These are phyloP conservation scores for Gamarada debralockiae DNA, from an alignment of 495 filamentous ascomycete species.

Conservation along the genomic window DNA sequence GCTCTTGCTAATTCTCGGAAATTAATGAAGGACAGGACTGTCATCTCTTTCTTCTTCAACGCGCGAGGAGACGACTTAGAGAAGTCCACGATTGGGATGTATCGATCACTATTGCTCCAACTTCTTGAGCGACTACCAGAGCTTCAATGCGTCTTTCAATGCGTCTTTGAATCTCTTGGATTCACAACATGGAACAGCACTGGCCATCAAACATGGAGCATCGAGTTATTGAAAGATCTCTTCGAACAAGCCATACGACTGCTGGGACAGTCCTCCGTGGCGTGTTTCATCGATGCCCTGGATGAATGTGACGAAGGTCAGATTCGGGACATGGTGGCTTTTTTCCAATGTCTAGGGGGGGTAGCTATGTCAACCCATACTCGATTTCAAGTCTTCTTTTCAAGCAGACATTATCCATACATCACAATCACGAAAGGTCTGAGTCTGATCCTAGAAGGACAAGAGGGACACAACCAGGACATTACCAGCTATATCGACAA, in stretches of 20 bases:
- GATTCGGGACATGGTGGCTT: slow-evolving; percentile 19
- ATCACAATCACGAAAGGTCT: slow-evolving; percentile 20
- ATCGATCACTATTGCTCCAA: slow-evolving; percentile 34
- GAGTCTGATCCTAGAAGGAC: slow-evolving; percentile 22
- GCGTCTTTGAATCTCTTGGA: slow-evolving; percentile 4
- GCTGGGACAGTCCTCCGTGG: slow-evolving; percentile 13
- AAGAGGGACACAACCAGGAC: slow-evolving; percentile 21
- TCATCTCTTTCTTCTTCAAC: slow-evolving; percentile 35
- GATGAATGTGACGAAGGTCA: slow-evolving; percentile 30
- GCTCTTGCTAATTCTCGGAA: background rate
- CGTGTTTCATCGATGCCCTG: slow-evolving; percentile 28
- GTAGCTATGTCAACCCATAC: slow-evolving; percentile 10
- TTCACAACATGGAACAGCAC: slow-evolving; percentile 6
- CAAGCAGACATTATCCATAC: slow-evolving; percentile 33
- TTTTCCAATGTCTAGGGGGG: slow-evolving; percentile 17
- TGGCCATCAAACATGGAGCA: slow-evolving; percentile 17
- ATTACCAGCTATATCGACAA: slow-evolving; percentile 25
- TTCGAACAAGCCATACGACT: slow-evolving; percentile 4
- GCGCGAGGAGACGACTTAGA: slow-evolving; percentile 30
- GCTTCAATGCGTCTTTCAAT: slow-evolving; percentile 1
- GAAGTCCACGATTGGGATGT: slow-evolving; percentile 28
- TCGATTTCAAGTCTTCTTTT: slow-evolving; percentile 28
- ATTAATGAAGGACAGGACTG: slow-evolving; percentile 2
- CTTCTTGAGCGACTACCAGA: slow-evolving; percentile 22
- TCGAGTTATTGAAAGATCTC: background rate